These are phyloP conservation scores for Neoarthrinium moseri DNA, from an alignment of 2,329 filamentous ascomycete species.

Conservation along the genomic window DNA sequence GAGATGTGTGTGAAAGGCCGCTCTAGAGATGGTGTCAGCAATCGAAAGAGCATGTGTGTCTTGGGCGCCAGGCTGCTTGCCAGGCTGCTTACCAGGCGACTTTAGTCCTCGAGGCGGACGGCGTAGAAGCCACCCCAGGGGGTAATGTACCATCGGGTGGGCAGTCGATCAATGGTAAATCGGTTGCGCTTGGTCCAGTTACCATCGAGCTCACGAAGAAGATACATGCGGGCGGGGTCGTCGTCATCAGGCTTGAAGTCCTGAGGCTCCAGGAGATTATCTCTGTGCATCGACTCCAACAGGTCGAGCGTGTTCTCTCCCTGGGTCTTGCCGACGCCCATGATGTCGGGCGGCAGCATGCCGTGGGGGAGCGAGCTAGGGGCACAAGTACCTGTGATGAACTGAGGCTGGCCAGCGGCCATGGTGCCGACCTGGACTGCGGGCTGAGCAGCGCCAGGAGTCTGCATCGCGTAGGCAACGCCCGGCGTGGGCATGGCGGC, in stretches of 20 bases:
- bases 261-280: conserved; percentile 55
- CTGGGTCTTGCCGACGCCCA: conserved; percentile 51
- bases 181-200: conserved; percentile 60
- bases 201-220: conserved; percentile 59
- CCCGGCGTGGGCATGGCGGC: conserved; percentile 8
- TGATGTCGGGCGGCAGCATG: conserved; percentile 39
- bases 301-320: conserved; percentile 46
- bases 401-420: background rate
- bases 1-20: too few relatives aligned
- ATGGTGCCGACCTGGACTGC: background rate
- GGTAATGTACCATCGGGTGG: conserved; percentile 59
- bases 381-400: conserved; percentile 12
- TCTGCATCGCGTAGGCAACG: background rate
- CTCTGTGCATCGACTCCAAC: conserved; percentile 46
- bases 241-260: conserved; percentile 63
- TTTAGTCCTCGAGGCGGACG: conserved; percentile 46
- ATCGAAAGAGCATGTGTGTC: too few relatives aligned
- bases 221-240: conserved; percentile 60
- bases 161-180: conserved; percentile 58
- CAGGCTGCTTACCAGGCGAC: background rate
- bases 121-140: conserved; percentile 61
- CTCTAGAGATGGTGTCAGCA: too few relatives aligned
- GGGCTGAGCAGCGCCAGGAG: conserved; percentile 6
- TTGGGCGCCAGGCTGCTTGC: too few relatives aligned
- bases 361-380: conserved; percentile 2